These are phyloP conservation scores for Cytospora schulzeri DNA, from an alignment of 2,329 filamentous ascomycete species.

Conservation along the genomic window DNA sequence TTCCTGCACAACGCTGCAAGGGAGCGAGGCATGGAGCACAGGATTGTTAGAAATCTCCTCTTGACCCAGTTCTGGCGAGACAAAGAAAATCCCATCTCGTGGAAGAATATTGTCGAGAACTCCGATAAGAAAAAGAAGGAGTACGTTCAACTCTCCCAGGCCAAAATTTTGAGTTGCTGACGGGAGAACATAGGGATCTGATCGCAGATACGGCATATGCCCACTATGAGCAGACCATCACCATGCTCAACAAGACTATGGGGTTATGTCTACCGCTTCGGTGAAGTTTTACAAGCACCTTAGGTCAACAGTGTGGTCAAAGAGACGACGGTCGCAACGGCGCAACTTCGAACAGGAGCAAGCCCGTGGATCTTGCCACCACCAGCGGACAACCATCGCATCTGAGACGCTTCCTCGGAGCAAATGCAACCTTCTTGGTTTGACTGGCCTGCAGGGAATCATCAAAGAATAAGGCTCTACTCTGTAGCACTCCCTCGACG, in stretches of 20 bases:
- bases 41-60: constrained; percentile 69
- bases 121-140: constrained; percentile 14
- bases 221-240: constrained; percentile 69
- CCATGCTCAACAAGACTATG: constrained; percentile 76
- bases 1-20: constrained; percentile 69
- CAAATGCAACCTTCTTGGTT: neutral
- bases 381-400: constrained; percentile 4
- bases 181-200: constrained; percentile 24
- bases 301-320: neutral
- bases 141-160: constrained; percentile 28
- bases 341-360: neutral
- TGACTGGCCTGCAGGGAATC: neutral
- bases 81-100: constrained; percentile 38
- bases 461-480: neutral
- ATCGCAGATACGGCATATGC: constrained; percentile 46
- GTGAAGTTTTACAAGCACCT: constrained; percentile 1
- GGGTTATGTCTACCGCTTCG: constrained; percentile 60
- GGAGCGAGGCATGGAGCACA: constrained; percentile 70
- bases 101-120: constrained; percentile 1
- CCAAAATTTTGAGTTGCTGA: constrained; percentile 30
- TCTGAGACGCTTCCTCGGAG: neutral
- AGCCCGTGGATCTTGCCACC: constrained; percentile 10
- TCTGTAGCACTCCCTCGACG: neutral
- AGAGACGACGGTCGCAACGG: constrained; percentile 10
- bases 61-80: constrained; percentile 13